Evolutionary conservation across 1,284 basidiomycete genomes (phyloP).

Genomic region (Lentinula novae-zelandiae): DNA sequence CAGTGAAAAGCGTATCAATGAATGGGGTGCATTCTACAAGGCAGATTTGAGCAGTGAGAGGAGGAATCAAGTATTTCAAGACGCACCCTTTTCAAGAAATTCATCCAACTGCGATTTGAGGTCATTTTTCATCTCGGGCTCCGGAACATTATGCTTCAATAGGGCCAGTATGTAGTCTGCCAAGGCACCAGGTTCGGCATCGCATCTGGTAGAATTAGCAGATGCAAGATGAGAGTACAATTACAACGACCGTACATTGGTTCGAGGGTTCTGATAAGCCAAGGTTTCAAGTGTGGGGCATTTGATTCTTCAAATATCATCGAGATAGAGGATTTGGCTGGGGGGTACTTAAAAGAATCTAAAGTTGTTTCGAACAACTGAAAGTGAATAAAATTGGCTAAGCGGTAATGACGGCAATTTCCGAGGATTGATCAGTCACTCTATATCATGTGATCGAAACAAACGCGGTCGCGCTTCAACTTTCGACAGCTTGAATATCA

Average conservation of each 20-base stretch:
- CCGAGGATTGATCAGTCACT: not conserved
- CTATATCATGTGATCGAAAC: not conserved
- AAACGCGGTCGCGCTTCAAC: not conserved
- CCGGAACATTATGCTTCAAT: conserved; percentile 84
- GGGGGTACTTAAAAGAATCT: not conserved
- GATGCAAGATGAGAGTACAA: conserved; percentile 12
- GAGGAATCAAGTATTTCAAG: not conserved
- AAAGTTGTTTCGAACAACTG: not conserved
- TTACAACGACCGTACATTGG: conserved; percentile 60
- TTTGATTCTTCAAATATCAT: conserved; percentile 70
- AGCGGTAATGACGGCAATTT: not conserved
- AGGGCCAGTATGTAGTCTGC: conserved; percentile 95
- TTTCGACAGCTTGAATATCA: not conserved
- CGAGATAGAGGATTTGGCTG: not conserved
- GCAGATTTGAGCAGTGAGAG: conserved; percentile 14
- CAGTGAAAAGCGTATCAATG: conserved; percentile 81
- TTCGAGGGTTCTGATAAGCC: conserved; percentile 82
- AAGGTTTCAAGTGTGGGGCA: conserved; percentile 66
- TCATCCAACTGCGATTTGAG: conserved; percentile 80
- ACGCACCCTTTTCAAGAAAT: conserved; percentile 85
- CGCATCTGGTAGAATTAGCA: conserved; percentile 62
- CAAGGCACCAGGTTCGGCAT: conserved; percentile 92
- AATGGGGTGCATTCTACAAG: conserved; percentile 70
- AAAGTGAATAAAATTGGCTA: not conserved
- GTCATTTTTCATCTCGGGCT: conserved; percentile 80